Percentiles rank a stretch among this genome's conserved stretches.
Conservation (phyloP, 371 early-diverging fungal species). For the Apophysomyces elegans region DNA sequence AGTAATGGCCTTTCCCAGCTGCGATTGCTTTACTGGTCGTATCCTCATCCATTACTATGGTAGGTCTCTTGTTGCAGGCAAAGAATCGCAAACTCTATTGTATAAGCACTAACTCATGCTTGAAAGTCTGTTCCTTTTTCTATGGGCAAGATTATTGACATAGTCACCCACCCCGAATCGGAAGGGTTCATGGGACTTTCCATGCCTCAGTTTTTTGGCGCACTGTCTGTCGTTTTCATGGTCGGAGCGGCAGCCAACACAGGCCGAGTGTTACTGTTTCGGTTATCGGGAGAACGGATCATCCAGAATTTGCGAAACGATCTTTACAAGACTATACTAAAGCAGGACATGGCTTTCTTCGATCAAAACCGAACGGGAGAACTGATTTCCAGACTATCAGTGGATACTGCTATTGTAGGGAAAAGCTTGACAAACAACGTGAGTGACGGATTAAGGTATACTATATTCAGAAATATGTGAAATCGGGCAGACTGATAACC, state of each 20-base stretch:
- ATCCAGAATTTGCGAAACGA: conserved; percentile 64
- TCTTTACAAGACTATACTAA: conserved; percentile 59
- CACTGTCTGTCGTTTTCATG: conserved; percentile 57
- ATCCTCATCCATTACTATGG: conserved; percentile 79
- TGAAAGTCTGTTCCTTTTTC: conserved; percentile 70
- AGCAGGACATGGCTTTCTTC: conserved; percentile 77
- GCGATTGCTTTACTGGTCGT: conserved; percentile 63
- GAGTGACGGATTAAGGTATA: conserved; percentile 75
- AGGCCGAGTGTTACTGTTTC: conserved; percentile 75
- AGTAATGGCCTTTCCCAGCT: conserved; percentile 21
- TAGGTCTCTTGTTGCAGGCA: conserved; percentile 18
- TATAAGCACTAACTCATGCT: background rate
- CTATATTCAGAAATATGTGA: background rate
- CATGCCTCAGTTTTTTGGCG: conserved; percentile 60
- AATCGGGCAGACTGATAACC: background rate
- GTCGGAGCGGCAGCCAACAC: conserved; percentile 79
- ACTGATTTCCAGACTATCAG: conserved; percentile 75
- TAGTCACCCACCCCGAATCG: conserved; percentile 60
- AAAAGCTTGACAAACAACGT: conserved; percentile 80
- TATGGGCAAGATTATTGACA: conserved; percentile 83
- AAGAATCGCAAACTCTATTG: background rate
- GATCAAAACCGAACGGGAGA: conserved; percentile 81
- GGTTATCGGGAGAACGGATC: conserved; percentile 76
- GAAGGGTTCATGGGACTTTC: conserved; percentile 55
- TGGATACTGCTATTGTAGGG: conserved; percentile 78